Base-by-base conservation (phyloP, 2,329 filamentous ascomycete genomes). In the Periconia sp. region DNA sequence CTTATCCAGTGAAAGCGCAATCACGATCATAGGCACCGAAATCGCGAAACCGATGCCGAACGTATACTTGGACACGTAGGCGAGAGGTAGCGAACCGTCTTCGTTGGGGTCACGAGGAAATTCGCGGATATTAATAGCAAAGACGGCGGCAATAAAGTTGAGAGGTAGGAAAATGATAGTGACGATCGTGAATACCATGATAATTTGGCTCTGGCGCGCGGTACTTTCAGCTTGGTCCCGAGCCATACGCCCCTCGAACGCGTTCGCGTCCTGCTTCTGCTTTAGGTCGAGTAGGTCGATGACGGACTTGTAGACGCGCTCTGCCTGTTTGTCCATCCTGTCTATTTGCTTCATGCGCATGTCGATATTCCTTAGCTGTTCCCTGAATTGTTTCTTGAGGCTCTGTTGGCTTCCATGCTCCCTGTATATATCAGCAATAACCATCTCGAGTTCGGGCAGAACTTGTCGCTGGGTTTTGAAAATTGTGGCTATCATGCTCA, bases 261-360 rank as follows among this genome's bases (percentile, higher is more conserved):
- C 82, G 65, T 86, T 87, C 50, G 82, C 83, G 44, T 87, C n/a
- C n/a, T 86, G 83, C 61, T 86, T 86, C 55, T 87, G 84, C 56
- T 87, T 87, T 1, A 86, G 74, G 50, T 87, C 84, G 0, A 87
- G 77, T 4, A 87, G 69, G 52, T 86, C 79, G 0, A 79, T 83
- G 31, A 86, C 77, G 43, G 76, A 79, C 29, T 76, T 69, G 57
- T 85, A 85, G 47, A 85, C 80, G 16, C 78, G 75, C 43, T 79
- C 74, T 0, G 83, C 82, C 61, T 85, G 83, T 36, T 78, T 77
- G 56, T 84, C 79, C 83, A 86, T 86, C 12, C 82, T 74, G 22
- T 78, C 74, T n/a, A 86, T 74, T 46, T 86, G 83, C 45, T 79
- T 79, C 32, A 80, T 65, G 36, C 83, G 78, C 37, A 78, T 74